Evolutionary conservation across 2,329 filamentous ascomycete genomes (phyloP), one percentile per base, ranked within the genome.

Genomic region (Diaporthe longicolla): DNA sequence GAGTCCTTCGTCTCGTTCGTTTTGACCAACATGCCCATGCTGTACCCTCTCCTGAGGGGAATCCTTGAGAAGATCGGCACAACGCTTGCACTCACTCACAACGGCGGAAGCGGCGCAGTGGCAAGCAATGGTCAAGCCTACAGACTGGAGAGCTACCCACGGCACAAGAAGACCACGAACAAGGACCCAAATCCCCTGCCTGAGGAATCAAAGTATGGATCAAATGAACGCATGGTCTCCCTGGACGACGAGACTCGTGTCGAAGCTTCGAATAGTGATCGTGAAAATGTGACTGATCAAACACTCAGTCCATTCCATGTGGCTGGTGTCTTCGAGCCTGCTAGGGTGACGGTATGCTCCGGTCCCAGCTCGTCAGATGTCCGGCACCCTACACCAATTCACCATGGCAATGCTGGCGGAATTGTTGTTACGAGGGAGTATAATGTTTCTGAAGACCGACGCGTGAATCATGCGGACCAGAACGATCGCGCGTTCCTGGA

Each of bases 1-100:
- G 83, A 84, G 75, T 83, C 82, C 0, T 85, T 85, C 74, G 83
- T 85, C 66, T 83, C 82, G 8, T 78, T 83, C 19, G 81, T 83
- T 35, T 76, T 84, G 54, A 82, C 83, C 19, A 84, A 85, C 72
- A 78, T 84, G 76, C 83, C 83, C 3, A 83, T 84, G 79, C 76
- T 85, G 9, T 84, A 84, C 63, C 81, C 83, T 10, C 72, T 83
- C 6, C 78, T 81, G 72, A 77, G 75, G 68, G 74, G 45, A 1
- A 73, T 76, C 17, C 75, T 80, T 11, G 78, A 80, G 11, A 79
- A 78, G 50, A 75, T 75, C 4, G 65, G 75, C 11, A 79, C 59
- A 21, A 58, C 55, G n/a, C 21, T 63, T 4, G 17, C 54, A 2
- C 29, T 24, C n/a, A 52, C 63, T 17, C 54, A 52, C 17, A 58